Evolutionary conservation across 2,329 filamentous ascomycete species (phyloP).

Genomic region (Sporothrix mexicana): DNA sequence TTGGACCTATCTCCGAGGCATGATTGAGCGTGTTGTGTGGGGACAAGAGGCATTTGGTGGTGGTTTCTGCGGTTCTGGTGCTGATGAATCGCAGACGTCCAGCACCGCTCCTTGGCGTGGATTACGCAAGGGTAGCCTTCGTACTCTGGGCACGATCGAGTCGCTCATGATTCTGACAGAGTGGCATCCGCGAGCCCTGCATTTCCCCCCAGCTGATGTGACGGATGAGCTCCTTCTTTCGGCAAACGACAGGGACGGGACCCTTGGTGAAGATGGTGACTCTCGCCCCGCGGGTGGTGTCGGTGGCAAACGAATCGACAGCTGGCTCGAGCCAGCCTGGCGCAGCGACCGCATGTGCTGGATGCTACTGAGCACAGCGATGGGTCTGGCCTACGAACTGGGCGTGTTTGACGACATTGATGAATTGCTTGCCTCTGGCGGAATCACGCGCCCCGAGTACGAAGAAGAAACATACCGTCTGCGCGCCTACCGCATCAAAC

Average conservation of each 20-base stretch:
- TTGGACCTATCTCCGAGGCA: slow-evolving; percentile 91
- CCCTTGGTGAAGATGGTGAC: slow-evolving; percentile 49
- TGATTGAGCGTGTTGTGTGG: slow-evolving; percentile 95
- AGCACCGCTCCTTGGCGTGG: slow-evolving; percentile 74
- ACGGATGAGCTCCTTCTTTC: slow-evolving; percentile 72
- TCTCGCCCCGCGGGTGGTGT: slow-evolving; percentile 70
- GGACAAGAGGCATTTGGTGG: slow-evolving; percentile 95
- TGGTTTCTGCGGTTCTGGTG: slow-evolving; percentile 78
- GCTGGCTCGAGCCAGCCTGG: slow-evolving; percentile 96
- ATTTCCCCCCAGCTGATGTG: slow-evolving; percentile 85
- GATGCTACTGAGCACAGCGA: slow-evolving; percentile 93
- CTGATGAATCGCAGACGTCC: slow-evolving; percentile 65
- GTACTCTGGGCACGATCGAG: slow-evolving; percentile 92
- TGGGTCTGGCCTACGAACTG: slow-evolving; percentile 88
- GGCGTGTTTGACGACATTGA: slow-evolving; percentile 94
- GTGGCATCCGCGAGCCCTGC: slow-evolving; percentile 93
- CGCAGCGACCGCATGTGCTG: slow-evolving; percentile 94
- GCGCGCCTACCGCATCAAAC: slow-evolving; percentile 79
- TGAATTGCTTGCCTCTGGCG: slow-evolving; percentile 65
- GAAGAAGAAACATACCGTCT: slow-evolving; percentile 79
- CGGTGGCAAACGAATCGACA: slow-evolving; percentile 84
- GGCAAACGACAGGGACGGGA: slow-evolving; percentile 57
- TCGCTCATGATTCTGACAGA: slow-evolving; percentile 93
- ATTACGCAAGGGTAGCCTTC: slow-evolving; percentile 76
- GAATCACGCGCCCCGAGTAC: slow-evolving; percentile 67